These are phyloP conservation scores for Nemania sp. DNA, from an alignment of 2,329 filamentous ascomycete species.

Conservation along the genomic window DNA sequence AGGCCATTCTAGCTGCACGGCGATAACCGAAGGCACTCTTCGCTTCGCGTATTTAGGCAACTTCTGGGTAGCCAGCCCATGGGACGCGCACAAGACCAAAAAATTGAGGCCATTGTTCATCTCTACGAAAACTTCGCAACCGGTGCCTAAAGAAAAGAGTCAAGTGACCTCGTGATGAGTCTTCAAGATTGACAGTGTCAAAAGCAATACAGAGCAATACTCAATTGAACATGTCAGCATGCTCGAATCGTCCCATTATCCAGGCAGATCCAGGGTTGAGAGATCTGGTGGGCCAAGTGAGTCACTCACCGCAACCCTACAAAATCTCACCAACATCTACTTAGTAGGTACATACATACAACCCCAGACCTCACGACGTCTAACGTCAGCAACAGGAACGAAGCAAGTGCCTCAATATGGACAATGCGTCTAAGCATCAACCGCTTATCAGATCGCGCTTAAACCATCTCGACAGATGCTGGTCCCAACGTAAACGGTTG, in stretches of 20 bases:
- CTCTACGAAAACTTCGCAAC: not conserved
- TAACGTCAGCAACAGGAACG: not conserved
- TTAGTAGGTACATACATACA: not conserved
- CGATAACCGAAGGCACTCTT: not conserved
- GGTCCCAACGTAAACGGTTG: not conserved
- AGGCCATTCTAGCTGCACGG: not conserved
- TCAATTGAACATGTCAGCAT: not conserved
- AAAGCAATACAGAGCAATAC: not conserved
- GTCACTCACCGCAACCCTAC: constrained; percentile 4
- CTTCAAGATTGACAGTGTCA: too few species aligned
- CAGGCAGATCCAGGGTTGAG: not conserved
- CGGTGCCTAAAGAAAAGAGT: constrained; percentile 9
- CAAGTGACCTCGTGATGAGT: not conserved
- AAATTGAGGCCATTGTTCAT: not conserved
- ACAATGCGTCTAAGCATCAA: not conserved
- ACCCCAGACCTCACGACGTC: not conserved
- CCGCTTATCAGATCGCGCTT: constrained; percentile 32
- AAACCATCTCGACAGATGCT: not conserved
- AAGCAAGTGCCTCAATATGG: not conserved
- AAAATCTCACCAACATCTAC: not conserved
- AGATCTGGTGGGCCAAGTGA: not conserved
- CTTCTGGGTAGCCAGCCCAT: not conserved
- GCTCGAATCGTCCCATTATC: not conserved
- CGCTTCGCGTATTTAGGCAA: not conserved
- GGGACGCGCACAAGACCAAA: too few species aligned